Evolutionary conservation across 1,284 basidiomycete species (phyloP).

Genomic region (Marasmius tenuissimus): DNA sequence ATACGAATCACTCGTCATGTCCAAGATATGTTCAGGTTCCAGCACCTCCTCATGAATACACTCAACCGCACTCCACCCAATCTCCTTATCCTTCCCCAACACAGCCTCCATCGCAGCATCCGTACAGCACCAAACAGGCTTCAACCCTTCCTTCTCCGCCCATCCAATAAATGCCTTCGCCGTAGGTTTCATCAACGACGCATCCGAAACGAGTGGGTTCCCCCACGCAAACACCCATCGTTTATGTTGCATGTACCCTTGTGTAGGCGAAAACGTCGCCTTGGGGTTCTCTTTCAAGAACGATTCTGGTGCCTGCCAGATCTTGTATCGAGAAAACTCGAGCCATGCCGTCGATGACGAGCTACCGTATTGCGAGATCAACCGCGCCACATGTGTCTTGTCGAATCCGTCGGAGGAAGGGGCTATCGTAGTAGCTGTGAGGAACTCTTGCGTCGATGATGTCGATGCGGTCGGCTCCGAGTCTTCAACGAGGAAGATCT

Average conservation of each 20-base stretch:
- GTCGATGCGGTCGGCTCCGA: neutral
- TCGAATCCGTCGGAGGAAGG: slow-evolving; percentile 12
- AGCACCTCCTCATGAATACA: slow-evolving; percentile 47
- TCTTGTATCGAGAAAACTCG: slow-evolving; percentile 42
- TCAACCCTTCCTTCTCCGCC: slow-evolving; percentile 29
- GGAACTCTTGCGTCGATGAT: neutral
- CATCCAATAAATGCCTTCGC: slow-evolving; percentile 37
- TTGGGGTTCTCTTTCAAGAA: slow-evolving; percentile 30
- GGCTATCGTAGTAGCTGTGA: neutral
- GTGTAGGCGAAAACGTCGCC: slow-evolving; percentile 38
- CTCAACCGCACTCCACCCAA: slow-evolving; percentile 38
- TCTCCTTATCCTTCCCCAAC: slow-evolving; percentile 24
- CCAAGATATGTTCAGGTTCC: slow-evolving; percentile 38
- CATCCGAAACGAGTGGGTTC: slow-evolving; percentile 41
- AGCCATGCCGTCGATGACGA: slow-evolving; percentile 47
- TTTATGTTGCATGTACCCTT: slow-evolving; percentile 34
- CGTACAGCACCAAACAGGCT: slow-evolving; percentile 41
- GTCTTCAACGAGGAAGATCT: neutral
- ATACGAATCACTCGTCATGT: slow-evolving; percentile 30
- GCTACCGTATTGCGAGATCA: slow-evolving; percentile 41
- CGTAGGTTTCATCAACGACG: slow-evolving; percentile 32
- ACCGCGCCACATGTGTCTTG: slow-evolving; percentile 32
- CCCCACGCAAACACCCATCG: slow-evolving; percentile 47
- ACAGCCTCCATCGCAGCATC: slow-evolving; percentile 37
- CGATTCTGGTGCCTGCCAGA: slow-evolving; percentile 33